phyloP scores from a whole-genome alignment of 768 basidiomycete genomes.

The Suillus weaverae region DNA sequence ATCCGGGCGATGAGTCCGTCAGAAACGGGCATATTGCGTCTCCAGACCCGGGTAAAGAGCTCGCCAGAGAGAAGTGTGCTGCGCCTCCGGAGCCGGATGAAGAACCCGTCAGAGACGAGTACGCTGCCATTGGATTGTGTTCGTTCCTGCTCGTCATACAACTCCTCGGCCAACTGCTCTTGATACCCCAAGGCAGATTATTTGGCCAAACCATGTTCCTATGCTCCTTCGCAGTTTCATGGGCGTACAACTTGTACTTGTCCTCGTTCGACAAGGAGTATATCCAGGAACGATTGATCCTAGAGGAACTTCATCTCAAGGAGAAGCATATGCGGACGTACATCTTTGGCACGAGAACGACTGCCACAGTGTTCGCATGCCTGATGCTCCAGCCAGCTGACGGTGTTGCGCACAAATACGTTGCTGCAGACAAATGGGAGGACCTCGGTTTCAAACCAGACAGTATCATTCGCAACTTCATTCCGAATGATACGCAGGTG shows the following conservation, averaged over 20 bases:
- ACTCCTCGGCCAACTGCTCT: constrained; percentile 34
- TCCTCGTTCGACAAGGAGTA: constrained; percentile 29
- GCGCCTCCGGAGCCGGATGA: not conserved
- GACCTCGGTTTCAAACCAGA: not conserved
- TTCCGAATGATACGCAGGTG: constrained; percentile 10
- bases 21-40: too few species aligned
- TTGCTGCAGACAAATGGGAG: not conserved
- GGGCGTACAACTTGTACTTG: constrained; percentile 33
- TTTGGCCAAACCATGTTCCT: constrained; percentile 39
- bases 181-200: constrained; percentile 34
- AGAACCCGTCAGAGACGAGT: constrained; percentile 1
- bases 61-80: too few species aligned
- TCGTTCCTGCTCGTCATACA: constrained; percentile 34
- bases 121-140: constrained; percentile 24
- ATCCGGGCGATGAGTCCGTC: not conserved
- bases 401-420: constrained; percentile 13
- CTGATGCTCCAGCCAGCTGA: constrained; percentile 5
- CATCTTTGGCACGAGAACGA: constrained; percentile 8
- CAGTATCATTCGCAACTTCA: constrained; percentile 5
- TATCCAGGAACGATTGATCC: constrained; percentile 20
- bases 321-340: not conserved
- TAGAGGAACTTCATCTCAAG: not conserved
- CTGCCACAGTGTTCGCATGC: constrained; percentile 8
- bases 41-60: not conserved
- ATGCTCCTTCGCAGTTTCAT: constrained; percentile 30